A percentile compares a stretch with the other conserved stretches of the same genome.
phyloP scores from a whole-genome alignment of 495 filamentous ascomycete species.

The Aspergillus panamensis region DNA sequence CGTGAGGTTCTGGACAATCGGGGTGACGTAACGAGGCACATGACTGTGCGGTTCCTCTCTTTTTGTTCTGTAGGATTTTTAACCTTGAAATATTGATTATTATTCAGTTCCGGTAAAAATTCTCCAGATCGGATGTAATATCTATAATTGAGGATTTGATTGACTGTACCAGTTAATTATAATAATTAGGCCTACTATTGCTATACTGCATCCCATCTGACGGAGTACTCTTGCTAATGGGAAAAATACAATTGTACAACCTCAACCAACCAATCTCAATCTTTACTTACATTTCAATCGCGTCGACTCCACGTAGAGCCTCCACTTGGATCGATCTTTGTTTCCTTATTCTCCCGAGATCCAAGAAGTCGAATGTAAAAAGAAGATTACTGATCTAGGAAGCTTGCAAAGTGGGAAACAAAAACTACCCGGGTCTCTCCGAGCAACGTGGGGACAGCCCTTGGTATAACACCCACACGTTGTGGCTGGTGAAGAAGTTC shows the following conservation, averaged over 20 bases:
- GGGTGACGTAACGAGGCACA: neutral
- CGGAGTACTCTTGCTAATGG: too few species aligned
- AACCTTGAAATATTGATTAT: neutral
- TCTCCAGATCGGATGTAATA: too few species aligned
- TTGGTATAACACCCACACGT: too few species aligned
- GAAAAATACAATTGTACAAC: neutral
- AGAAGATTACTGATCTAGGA: neutral
- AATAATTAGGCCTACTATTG: too few species aligned
- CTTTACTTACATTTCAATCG: neutral
- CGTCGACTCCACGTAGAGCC: neutral
- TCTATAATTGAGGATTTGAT: neutral
- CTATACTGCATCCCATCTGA: too few species aligned
- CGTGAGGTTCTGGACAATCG: neutral
- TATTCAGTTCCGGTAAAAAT: neutral
- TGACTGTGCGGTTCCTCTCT: neutral
- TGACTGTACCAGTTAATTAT: neutral
- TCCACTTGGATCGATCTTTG: neutral
- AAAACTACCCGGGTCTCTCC: slow-evolving; percentile 1
- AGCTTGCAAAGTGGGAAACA: neutral
- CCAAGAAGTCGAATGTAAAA: neutral
- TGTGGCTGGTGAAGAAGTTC: neutral
- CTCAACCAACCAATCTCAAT: neutral
- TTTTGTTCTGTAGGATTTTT: neutral
- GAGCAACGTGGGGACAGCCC: neutral
- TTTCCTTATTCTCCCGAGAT: neutral